Base-by-base conservation (phyloP, 2,329 filamentous ascomycete genomes). In the Arachnopeziza araneosa region DNA sequence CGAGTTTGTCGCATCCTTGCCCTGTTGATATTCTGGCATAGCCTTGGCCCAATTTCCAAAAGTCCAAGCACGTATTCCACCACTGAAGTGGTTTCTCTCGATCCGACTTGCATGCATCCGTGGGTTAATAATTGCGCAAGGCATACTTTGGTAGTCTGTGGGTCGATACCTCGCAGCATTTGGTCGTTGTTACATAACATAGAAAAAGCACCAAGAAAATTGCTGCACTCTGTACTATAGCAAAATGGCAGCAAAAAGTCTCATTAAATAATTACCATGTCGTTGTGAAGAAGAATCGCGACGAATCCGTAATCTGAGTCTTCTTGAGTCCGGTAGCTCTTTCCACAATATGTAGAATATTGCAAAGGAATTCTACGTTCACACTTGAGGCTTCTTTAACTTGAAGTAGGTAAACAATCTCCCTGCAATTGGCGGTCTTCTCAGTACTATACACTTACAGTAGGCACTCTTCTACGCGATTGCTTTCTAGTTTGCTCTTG, bases 1-100 rank as follows among this genome's bases (percentile, higher is more conserved):
- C 63, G 56, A 59, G 62, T 65, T 57, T 66, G 63, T 62, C 32
- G 19, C 26, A 23, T 68, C 67, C 64, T 66, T 66, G 62, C 62
- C 65, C 64, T 71, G 67, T 67, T 62, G 52, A 64, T 68, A 66
- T 66, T 67, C 62, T 62, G 63, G 66, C 66, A 67, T 65, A 67
- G 63, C 65, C 58, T 60, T 60, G 61, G 60, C 55, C 54, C 58
- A 44, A 30, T 55, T 52, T 56, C 55, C 52, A 64, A 66, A 66
- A 64, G 62, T 63, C 60, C 36, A 44, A 54, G 60, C 58, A 63
- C 49, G 52, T 54, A 58, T 61, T 64, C 36, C 36, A 44, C 36
- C 10, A 14, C 17, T 14, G 36, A 44, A 44, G 36, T 44, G 36
- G 36, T 8, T 19, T 50, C 32, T 58, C 26, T 30, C 57, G 14